Evolutionary conservation across 2,329 filamentous ascomycete genomes (phyloP), one percentile per base, ranked within the genome.

Genomic region (Colletotrichum lindemuthianum): DNA sequence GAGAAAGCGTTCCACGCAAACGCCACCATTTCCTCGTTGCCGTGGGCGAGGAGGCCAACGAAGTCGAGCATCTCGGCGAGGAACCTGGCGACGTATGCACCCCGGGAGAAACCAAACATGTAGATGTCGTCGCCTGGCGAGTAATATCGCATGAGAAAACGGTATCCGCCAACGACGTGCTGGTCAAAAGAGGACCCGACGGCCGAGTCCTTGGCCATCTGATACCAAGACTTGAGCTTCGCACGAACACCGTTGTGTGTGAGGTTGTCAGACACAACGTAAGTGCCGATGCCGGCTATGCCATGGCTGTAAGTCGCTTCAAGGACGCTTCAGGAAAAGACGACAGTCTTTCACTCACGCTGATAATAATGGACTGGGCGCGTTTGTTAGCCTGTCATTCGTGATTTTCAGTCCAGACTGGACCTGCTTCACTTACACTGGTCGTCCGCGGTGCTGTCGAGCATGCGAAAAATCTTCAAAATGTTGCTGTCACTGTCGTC

Each of bases 1-100:
- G 89, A 85, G 71, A 93, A 93, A 0, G 90, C 89, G 73, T 91
- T 93, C 92, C 92, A 96, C 0, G 91, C 92, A 73, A 96, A 96
- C 4, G 85, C 83, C 55, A 92, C 88, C 88, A 96, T 90, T 69
- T 96, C 92, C 72, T 96, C 91, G 70, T 96, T 96, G 10, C 92
- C 92, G 55, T 91, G 89, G 11, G 89, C 90, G 12, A 96, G 81
- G 0, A 96, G 81, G 1, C 93, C 92, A 59, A 96, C 88, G 69
- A 92, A 89, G 71, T 96, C 92, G 7, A 96, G 83, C 92, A 95
- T 95, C 72, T 96, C 92, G 0, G 92, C 91, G 1, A 93, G 78
- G 71, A 92, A 92, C 3, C 90, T 86, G 0, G 90, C 90, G 47
- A 91, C 90, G 70, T 92, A 92, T 1, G 90, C 85, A 15, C 90